A percentile compares a stretch with the other conserved stretches of the same genome.
Evolutionary conservation across 164 flowering plant species (phyloP).

Genomic region (Vitis cinerea): DNA sequence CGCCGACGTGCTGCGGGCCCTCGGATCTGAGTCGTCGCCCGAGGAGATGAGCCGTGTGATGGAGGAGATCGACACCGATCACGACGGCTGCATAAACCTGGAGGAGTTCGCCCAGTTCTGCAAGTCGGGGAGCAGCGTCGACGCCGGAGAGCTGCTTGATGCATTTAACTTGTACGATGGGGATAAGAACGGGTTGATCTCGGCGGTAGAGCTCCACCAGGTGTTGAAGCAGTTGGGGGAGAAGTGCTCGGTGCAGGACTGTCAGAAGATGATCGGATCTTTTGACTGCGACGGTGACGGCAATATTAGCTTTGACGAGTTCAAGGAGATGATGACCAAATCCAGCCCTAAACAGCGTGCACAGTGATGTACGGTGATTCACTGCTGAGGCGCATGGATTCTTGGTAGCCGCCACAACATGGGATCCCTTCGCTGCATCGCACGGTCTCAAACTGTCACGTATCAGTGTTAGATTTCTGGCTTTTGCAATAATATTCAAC

Average conservation of each 20-base stretch:
- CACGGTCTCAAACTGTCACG: too few species aligned
- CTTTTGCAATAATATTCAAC: too few species aligned
- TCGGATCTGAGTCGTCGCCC: constrained; percentile 30
- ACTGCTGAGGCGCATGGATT: too few species aligned
- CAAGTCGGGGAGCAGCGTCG: constrained; percentile 20
- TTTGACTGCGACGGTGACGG: constrained; percentile 77
- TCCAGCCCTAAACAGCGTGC: background rate
- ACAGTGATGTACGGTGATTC: too few species aligned
- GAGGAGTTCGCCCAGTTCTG: constrained; percentile 44
- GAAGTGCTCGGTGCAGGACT: constrained; percentile 48
- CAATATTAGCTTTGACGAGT: constrained; percentile 53
- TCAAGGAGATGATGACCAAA: constrained; percentile 29
- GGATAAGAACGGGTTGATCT: constrained; percentile 63
- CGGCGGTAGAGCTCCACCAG: constrained; percentile 54
- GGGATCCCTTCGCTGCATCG: too few species aligned
- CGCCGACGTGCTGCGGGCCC: constrained; percentile 28
- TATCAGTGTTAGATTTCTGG: too few species aligned
- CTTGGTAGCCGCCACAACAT: too few species aligned
- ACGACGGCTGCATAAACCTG: constrained; percentile 46
- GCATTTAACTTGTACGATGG: constrained; percentile 66
- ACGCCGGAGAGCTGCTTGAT: constrained; percentile 44
- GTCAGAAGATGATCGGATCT: constrained; percentile 50
- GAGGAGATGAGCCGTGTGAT: constrained; percentile 38
- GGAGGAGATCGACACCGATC: constrained; percentile 53
- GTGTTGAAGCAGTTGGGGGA: constrained; percentile 54